Evolutionary conservation across 176 grass and related monocot genomes (phyloP).

Genomic region (Eragrostis nindensis): DNA sequence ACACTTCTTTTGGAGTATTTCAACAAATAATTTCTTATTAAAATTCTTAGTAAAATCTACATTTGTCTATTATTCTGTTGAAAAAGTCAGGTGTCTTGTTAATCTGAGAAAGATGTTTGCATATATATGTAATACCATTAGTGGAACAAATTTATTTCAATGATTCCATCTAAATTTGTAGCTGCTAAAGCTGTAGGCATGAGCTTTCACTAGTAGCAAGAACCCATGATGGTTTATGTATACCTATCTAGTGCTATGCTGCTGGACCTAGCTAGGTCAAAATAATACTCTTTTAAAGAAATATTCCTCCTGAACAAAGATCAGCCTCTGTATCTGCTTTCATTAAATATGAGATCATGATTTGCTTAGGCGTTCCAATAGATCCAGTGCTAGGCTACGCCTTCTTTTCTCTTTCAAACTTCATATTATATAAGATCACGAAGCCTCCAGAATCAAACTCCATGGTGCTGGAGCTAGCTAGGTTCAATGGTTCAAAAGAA

Average conservation of each 20-base stretch:
- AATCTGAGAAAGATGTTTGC: not conserved
- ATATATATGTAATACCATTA: not conserved
- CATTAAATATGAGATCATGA: conserved; percentile 10
- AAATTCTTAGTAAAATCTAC: too few species aligned
- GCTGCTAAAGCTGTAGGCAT: not conserved
- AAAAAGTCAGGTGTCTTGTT: not conserved
- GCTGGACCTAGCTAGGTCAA: not conserved
- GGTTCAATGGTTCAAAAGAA: not conserved
- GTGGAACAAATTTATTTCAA: not conserved
- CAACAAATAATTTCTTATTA: too few species aligned
- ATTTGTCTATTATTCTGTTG: too few species aligned
- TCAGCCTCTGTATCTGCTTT: not conserved
- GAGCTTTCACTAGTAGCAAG: not conserved
- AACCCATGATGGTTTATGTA: not conserved
- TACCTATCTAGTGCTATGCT: not conserved
- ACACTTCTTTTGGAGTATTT: too few species aligned
- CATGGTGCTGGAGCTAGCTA: not conserved
- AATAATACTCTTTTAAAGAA: conserved; percentile 8
- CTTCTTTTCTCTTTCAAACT: not conserved
- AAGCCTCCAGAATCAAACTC: not conserved
- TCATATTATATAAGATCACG: not conserved
- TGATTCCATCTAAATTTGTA: not conserved
- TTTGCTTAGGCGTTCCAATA: not conserved
- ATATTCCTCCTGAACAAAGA: conserved; percentile 40
- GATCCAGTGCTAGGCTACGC: not conserved